Percentiles rank a stretch among this genome's conserved stretches.
phyloP scores from a whole-genome alignment of 768 basidiomycete genomes.

The Termitomyces sp. region DNA sequence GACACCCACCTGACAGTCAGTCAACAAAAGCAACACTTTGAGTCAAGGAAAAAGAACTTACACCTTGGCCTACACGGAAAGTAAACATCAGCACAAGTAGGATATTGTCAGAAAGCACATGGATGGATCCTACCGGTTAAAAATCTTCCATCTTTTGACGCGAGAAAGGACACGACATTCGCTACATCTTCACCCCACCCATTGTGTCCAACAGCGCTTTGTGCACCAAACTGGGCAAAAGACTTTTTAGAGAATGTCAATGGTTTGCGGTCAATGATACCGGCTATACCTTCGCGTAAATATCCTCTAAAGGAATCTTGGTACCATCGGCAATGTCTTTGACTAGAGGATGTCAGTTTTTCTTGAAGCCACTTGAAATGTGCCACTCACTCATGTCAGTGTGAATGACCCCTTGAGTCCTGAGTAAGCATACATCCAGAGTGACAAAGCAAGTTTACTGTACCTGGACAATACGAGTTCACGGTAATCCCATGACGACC shows the following conservation, averaged over 20 bases:
- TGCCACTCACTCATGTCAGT: conserved; percentile 12
- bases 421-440: not conserved
- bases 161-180: conserved; percentile 29
- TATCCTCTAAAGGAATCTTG: not conserved
- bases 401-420: conserved; percentile 8
- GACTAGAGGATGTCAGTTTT: not conserved
- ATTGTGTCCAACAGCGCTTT: conserved; percentile 9
- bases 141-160: conserved; percentile 26
- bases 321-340: conserved; percentile 1
- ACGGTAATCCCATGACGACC: conserved; percentile 23
- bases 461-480: conserved; percentile 24
- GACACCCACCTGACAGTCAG: not conserved
- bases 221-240: not conserved
- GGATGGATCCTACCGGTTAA: conserved; percentile 24
- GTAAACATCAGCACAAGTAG: not conserved
- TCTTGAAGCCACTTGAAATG: not conserved
- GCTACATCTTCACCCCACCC: conserved; percentile 27
- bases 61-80: conserved; percentile 12
- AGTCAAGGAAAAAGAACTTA: not conserved
- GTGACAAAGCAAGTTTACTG: not conserved
- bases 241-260: too few relatives aligned
- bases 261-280: not conserved
- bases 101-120: not conserved
- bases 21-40: not conserved
- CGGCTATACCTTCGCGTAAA: conserved; percentile 3